Evolutionary conservation across 345 rosid species (phyloP), one percentile per base, ranked within the genome.

Genomic region (Linum usitatissimum): DNA sequence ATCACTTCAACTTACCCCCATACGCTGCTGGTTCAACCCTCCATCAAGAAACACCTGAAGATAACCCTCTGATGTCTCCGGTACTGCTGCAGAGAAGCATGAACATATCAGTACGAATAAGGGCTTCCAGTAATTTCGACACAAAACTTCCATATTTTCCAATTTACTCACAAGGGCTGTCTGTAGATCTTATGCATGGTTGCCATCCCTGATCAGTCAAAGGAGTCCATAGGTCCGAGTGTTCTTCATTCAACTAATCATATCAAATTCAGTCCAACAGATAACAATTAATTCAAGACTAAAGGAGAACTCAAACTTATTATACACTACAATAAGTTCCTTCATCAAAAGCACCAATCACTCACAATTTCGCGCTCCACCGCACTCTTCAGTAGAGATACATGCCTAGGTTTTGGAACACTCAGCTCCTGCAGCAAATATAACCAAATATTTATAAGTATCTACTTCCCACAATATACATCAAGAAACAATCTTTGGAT

Each of bases 41-140:
- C 99, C 99, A 74, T 93, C 99, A 21, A 93, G 99, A 72, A 93
- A 93, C 7, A 93, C 89, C 62, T 93, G 97, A 64, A 93, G 53
- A 59, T 83, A 90, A 57, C 94, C 95, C 65, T 71, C 70, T 13
- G 84, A 73, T 65, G 79, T 80, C 66, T 68, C 71, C 9, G 91
- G 90, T 64, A 81, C 67, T 31, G 87, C 96, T 87, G 78, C 71
- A 76, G 51, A 45, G 51, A 45, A 45, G 13, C 51, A 45, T 45
- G 51, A 45, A 15, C 4, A 45, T 45, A 45, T 45, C 51, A 45
- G 51, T 45, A 45, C 17, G 17, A 45, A 23, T 4, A 12, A 5
- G 31, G 23, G 31, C 10, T 57, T 21, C 60, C 9, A 57, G 15
- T 19, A 57, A 57, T 14, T 18, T 12, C 10, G 31, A 6, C 9